Evolutionary conservation across 768 basidiomycete species (phyloP), one percentile per base, ranked within the genome.

Genomic region (Lactarius trivialis): DNA sequence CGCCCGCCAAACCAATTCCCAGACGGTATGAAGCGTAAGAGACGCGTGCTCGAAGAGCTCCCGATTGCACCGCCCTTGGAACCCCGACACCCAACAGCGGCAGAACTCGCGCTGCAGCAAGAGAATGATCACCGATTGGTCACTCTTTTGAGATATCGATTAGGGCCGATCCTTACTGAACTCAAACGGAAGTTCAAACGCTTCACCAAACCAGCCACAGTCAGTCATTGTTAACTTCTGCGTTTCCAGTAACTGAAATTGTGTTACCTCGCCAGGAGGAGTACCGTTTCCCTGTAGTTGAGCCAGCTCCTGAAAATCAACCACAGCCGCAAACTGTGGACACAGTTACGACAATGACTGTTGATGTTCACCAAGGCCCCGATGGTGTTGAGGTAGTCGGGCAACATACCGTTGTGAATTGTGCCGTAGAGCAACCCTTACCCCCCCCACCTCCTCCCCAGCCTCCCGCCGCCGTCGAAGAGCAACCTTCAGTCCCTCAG

Each of bases 131-230:
- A 85, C 67, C 80, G 82, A 64, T 78, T 86, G 30, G 79, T 92
- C 56, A 91, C 93, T 50, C 73, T 94, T 68, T 77, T 99, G 67
- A 91, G 93, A 73, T 91, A 87, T 70, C 83, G 92, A n/a, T 80
- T 98, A n/a, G 90, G 91, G 2, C 90, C 90, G 1, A 87, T 98
- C 55, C 75, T 98, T 56, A 82, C 82, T 2, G 93, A 98, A 71
- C 76, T 99, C 68, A 93, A 92, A 77, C 83, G 91, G 72, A 93
- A 94, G 75, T 94, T 88, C 72, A 93, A 93, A 79, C 80, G 89
- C 67, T 95, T 97, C 70, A 88, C 85, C 0, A 93, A 93, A 75
- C 76, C 81, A 39, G 88, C 90, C 48, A 78, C 78, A 64, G 93
- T 94, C 68, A 71, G 86, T 77, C 26, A 19, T 45, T 17, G 17